Evolutionary conservation across 371 early-diverging fungal species (phyloP).

Genomic region (Mucor sp.): DNA sequence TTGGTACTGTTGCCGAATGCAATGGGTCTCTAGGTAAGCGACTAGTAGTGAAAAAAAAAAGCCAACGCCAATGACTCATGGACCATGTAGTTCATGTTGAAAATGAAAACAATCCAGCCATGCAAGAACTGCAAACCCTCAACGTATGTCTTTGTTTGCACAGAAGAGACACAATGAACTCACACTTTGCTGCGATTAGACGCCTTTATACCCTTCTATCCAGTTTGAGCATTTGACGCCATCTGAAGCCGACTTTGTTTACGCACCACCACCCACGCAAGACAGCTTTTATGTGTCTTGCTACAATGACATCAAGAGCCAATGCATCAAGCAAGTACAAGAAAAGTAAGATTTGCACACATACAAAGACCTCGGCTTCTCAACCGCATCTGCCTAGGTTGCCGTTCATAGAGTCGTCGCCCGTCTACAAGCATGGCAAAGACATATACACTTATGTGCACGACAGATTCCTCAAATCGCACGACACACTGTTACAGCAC

Average conservation of each 20-base stretch:
- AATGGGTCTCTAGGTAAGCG: constrained; percentile 19
- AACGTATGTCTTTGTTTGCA: background rate
- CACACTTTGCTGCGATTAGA: background rate
- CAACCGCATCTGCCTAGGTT: no score
- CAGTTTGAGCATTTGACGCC: background rate
- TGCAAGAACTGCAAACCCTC: constrained; percentile 5
- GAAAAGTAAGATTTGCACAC: constrained; percentile 7
- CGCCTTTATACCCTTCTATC: constrained; percentile 29
- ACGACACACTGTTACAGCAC: background rate
- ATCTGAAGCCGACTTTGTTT: constrained; percentile 5
- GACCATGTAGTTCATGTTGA: constrained; percentile 21
- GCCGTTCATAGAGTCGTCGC: constrained; percentile 5
- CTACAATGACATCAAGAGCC: background rate
- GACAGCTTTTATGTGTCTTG: background rate
- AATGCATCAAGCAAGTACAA: constrained; percentile 1
- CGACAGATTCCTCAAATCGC: background rate
- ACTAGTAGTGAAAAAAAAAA: no score
- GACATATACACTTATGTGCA: constrained; percentile 4
- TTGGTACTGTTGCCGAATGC: constrained; percentile 22
- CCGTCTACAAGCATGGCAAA: constrained; percentile 15
- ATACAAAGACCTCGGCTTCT: no score
- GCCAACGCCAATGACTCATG: no score
- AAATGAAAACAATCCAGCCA: background rate
- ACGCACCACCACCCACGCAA: background rate
- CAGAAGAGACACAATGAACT: background rate